Evolutionary conservation across 2,329 filamentous ascomycete genomes (phyloP).

Genomic region (Coniochaeta ligniaria): DNA sequence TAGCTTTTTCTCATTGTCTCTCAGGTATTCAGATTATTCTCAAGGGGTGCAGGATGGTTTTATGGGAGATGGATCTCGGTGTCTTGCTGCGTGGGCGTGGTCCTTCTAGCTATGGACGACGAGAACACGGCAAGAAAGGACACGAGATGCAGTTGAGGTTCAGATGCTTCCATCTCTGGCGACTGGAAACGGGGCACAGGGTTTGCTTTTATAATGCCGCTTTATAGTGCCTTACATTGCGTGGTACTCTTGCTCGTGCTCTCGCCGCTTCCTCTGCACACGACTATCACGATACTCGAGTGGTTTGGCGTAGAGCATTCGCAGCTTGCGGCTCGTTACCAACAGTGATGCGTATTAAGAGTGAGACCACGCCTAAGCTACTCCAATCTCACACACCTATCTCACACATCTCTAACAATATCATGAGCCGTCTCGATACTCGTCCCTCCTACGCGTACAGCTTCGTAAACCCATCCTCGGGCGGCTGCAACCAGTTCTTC

Average conservation of each 20-base stretch:
- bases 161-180: not conserved
- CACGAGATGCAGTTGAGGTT: not conserved
- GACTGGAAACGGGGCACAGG: not conserved
- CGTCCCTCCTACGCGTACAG: conserved; percentile 34
- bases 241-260: too few relatives aligned
- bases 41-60: not conserved
- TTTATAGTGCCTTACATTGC: too few relatives aligned
- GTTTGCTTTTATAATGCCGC: not conserved
- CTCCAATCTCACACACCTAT: too few relatives aligned
- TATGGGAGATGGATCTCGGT: not conserved
- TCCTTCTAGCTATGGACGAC: not conserved
- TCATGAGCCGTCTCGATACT: too few relatives aligned
- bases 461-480: conserved; percentile 69
- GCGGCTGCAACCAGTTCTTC: conserved; percentile 90
- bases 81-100: not conserved
- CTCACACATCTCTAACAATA: too few relatives aligned
- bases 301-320: too few relatives aligned
- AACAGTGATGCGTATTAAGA: too few relatives aligned
- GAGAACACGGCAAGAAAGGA: not conserved
- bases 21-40: not conserved
- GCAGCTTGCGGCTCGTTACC: too few relatives aligned
- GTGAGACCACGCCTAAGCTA: too few relatives aligned
- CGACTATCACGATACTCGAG: too few relatives aligned
- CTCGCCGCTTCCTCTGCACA: too few relatives aligned
- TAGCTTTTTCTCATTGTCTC: not conserved